These are phyloP conservation scores for Sporisorium iseilematis-ciliati DNA, from an alignment of 1,284 basidiomycete species.

Conservation along the genomic window DNA sequence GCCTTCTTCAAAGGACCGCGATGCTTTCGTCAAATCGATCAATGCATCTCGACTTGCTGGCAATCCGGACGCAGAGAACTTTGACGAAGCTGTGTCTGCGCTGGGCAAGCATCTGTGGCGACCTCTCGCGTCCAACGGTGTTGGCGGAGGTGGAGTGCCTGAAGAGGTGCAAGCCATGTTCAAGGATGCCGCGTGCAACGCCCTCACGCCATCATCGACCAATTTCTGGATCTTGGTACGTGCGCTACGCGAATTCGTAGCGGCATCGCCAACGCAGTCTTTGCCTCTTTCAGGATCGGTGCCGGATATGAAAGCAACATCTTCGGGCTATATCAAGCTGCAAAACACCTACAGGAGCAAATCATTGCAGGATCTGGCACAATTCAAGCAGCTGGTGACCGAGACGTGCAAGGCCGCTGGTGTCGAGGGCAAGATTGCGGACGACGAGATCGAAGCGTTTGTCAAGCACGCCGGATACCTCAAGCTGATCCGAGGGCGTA, in stretches of 20 bases:
- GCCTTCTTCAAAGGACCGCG: slow-evolving; percentile 78
- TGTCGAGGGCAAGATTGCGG: slow-evolving; percentile 68
- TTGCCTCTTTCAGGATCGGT: slow-evolving; percentile 78
- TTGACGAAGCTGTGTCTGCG: slow-evolving; percentile 74
- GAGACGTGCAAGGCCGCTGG: slow-evolving; percentile 63
- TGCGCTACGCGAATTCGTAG: slow-evolving; percentile 76
- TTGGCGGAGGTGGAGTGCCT: slow-evolving; percentile 53
- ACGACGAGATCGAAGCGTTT: slow-evolving; percentile 79
- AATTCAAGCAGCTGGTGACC: slow-evolving; percentile 70
- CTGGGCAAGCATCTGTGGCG: slow-evolving; percentile 66
- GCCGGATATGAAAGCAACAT: slow-evolving; percentile 96
- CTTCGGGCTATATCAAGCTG: slow-evolving; percentile 81
- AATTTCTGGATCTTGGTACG: slow-evolving; percentile 89
- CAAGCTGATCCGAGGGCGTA: slow-evolving; percentile 80
- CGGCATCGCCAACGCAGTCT: slow-evolving; percentile 69
- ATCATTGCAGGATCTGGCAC: slow-evolving; percentile 78
- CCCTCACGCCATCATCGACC: slow-evolving; percentile 71
- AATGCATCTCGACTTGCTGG: slow-evolving; percentile 73
- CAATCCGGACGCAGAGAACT: slow-evolving; percentile 92
- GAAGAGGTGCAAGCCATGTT: slow-evolving; percentile 71
- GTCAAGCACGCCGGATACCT: slow-evolving; percentile 90
- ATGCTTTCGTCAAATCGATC: slow-evolving; percentile 81
- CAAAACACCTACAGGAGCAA: slow-evolving; percentile 82
- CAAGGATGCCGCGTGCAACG: slow-evolving; percentile 74
- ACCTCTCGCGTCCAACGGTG: slow-evolving; percentile 49